Conservation (phyloP, 2,329 filamentous ascomycete species). For the Ascochyta pisi region DNA sequence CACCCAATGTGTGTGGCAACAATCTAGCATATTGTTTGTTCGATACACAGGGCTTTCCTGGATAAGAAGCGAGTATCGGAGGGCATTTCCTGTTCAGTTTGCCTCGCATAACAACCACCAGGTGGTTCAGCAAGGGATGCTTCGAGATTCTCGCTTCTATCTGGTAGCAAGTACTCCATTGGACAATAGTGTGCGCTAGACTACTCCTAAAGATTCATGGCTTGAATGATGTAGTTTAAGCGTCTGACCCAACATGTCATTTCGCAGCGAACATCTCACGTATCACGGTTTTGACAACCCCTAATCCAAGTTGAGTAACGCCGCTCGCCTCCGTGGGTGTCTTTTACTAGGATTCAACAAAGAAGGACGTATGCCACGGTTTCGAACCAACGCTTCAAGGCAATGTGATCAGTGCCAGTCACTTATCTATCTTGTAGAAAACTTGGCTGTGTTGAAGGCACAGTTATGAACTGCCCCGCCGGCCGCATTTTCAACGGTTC, state of each 20-base stretch:
- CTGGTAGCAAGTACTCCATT: not conserved
- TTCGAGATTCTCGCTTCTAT: not conserved
- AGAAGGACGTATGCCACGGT: conserved; percentile 9
- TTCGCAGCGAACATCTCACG: not conserved
- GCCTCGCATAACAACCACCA: not conserved
- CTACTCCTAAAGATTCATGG: not conserved
- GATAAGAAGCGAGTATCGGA: not conserved
- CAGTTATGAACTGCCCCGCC: not conserved
- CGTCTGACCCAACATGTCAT: conserved; percentile 11
- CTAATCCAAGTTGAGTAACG: conserved; percentile 1
- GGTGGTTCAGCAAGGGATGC: conserved; percentile 15
- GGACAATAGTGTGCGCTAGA: not conserved
- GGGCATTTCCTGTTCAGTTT: not conserved
- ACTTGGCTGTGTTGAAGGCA: conserved; percentile 2
- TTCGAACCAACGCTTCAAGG: not conserved
- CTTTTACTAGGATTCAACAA: conserved; percentile 6
- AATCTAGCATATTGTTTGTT: not conserved
- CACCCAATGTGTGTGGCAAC: too few relatives aligned
- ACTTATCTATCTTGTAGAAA: not conserved
- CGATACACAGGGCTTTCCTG: conserved; percentile 2
- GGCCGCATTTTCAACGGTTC: not conserved
- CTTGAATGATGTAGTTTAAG: not conserved
- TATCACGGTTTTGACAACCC: not conserved
- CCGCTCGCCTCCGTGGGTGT: not conserved
- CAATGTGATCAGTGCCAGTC: not conserved